These are phyloP conservation scores for Colletotrichum navitas DNA, from an alignment of 2,329 filamentous ascomycete species.

Conservation along the genomic window DNA sequence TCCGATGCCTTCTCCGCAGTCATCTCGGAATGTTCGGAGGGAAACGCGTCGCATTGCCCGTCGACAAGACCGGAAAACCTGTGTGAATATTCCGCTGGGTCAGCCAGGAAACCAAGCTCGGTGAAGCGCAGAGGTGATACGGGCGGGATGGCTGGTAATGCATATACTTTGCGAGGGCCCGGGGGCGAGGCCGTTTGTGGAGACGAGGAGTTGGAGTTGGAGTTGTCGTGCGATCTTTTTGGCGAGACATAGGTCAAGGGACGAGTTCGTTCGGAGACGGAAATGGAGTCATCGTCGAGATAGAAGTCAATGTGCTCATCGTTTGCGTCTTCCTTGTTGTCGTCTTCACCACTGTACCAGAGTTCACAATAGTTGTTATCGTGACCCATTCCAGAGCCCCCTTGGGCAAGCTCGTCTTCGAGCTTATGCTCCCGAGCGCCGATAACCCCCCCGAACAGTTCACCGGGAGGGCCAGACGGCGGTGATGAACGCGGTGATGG, in stretches of 20 bases:
- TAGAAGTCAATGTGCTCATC: slow-evolving; percentile 13
- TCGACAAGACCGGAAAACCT: no score
- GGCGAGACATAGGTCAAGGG: slow-evolving; percentile 11
- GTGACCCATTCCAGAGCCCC: neutral
- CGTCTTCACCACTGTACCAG: neutral
- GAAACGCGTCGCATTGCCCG: neutral
- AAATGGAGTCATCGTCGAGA: slow-evolving; percentile 11
- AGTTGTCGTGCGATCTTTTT: neutral
- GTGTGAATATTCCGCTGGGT: neutral
- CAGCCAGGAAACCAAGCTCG: neutral
- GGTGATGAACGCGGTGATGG: neutral
- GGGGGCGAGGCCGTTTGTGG: neutral
- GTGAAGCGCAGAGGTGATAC: neutral
- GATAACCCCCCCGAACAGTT: neutral
- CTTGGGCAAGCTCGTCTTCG: neutral
- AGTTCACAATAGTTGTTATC: neutral
- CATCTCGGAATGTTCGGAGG: neutral
- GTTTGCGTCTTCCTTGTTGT: neutral
- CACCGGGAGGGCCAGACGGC: neutral
- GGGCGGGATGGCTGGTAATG: neutral
- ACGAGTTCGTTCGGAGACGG: neutral
- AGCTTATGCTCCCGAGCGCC: neutral
- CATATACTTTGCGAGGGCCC: no score
- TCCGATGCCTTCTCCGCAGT: neutral
- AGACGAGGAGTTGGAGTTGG: neutral